Evolutionary conservation across 2,329 filamentous ascomycete species (phyloP), one percentile per base, ranked within the genome.

Genomic region (Stagonosporopsis rhizophila): DNA sequence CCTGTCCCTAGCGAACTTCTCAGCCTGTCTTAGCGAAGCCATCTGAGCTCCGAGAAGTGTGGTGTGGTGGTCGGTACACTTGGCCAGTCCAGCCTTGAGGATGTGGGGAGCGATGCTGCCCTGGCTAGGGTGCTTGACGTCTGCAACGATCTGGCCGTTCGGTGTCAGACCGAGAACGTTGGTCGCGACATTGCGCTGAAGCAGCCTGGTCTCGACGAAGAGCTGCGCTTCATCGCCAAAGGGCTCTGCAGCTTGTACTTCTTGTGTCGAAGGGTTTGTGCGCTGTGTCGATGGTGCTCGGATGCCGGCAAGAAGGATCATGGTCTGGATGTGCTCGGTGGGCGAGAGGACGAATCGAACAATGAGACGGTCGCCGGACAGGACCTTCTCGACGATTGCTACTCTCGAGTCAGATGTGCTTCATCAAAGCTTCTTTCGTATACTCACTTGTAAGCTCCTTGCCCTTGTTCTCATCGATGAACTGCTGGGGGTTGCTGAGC

Each of bases 11-110:
- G 95, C 95, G 56, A 85, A 81, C 75, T 91, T 94, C 80, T 99
- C 95, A 1, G 95, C 93, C 62, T 90, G 86, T 61, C 95, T 87
- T 54, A 98, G 86, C 55, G 85, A 77, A 38, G 89, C 88, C 95
- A 99, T 99, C 68, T 94, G 91, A 45, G 86, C 81, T 40, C 95
- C 95, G 11, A 99, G 85, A 79, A 97, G 83, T 35, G 92, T 96
- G 0, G 94, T 96, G 80, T 99, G 95, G 78, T 95, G 93, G 77
- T 99, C 95, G 62, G 93, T 92, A 81, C 94, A 98, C 70, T 92
- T 86, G 37, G 94, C 95, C 52, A 98, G 83, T 67, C 95, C 95
- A 49, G 92, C 91, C 68, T 94, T 87, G 40, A 99, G 86, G 39
- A 99, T 78, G 76, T 96, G 96, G 64, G 91, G 91, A 60, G 93